Evolutionary conservation across 164 flowering plant genomes (phyloP).

Genomic region (Buxus sempervirens): DNA sequence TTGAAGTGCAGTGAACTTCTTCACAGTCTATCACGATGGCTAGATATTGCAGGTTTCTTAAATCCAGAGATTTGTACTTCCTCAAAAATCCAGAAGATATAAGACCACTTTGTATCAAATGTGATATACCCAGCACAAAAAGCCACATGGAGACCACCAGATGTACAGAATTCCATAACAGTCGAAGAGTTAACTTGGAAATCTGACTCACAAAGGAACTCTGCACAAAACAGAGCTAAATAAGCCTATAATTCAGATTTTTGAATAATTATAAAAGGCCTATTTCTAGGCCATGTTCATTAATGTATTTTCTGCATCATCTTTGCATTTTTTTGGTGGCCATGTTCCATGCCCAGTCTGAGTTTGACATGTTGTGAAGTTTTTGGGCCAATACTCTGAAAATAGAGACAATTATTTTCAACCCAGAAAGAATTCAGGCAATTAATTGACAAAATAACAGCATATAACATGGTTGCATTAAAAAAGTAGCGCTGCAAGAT

Average conservation of each 20-base stretch:
- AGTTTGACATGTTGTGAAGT: not conserved
- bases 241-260: conserved; percentile 16
- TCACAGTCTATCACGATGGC: conserved; percentile 87
- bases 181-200: conserved; percentile 27
- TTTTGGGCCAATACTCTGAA: not conserved
- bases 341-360: not conserved
- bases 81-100: conserved; percentile 44
- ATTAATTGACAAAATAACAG: no score
- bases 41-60: conserved; percentile 50
- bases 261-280: not conserved
- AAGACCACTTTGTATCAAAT: conserved; percentile 41
- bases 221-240: conserved; percentile 25
- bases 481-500: no score
- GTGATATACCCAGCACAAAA: conserved; percentile 24
- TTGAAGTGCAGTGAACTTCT: conserved; percentile 54
- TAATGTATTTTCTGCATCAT: not conserved
- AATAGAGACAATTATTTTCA: no score
- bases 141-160: conserved; percentile 41
- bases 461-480: no score
- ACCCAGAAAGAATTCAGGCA: no score
- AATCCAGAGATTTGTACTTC: conserved; percentile 39
- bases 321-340: not conserved
- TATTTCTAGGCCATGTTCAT: not conserved
- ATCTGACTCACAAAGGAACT: conserved; percentile 8
- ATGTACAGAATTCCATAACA: conserved; percentile 60